Percentiles rank a stretch among this genome's conserved stretches.
Evolutionary conservation across 495 filamentous ascomycete genomes (phyloP).

Genomic region (Xylaria palmicola): DNA sequence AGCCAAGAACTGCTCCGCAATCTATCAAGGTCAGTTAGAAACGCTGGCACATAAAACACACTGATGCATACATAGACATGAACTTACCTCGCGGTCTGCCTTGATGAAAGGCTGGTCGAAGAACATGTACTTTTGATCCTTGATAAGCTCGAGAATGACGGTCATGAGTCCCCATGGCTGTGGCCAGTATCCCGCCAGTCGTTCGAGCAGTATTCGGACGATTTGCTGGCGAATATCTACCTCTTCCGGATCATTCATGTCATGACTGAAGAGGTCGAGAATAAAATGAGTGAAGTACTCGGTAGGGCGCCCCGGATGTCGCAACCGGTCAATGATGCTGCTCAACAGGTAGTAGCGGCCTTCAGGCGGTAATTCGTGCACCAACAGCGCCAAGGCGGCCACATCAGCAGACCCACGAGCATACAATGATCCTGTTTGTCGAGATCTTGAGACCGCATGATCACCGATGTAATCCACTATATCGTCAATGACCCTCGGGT

Average conservation of each 20-base stretch:
- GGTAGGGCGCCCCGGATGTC: conserved; percentile 84
- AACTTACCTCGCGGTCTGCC: conserved; percentile 73
- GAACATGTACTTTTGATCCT: conserved; percentile 85
- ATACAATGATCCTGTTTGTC: conserved; percentile 59
- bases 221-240: conserved; percentile 86
- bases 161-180: conserved; percentile 96
- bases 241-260: conserved; percentile 73
- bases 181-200: conserved; percentile 83
- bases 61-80: conserved; percentile 11
- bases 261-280: conserved; percentile 80
- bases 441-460: conserved; percentile 54
- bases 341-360: conserved; percentile 80
- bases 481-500: conserved; percentile 72
- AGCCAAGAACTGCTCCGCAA: conserved; percentile 42
- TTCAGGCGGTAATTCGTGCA: conserved; percentile 70
- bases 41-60: not conserved
- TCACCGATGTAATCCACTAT: conserved; percentile 80
- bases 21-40: conserved; percentile 27
- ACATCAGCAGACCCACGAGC: conserved; percentile 68
- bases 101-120: conserved; percentile 93
- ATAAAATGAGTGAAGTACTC: conserved; percentile 90
- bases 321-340: conserved; percentile 87
- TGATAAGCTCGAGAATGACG: conserved; percentile 83
- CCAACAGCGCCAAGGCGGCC: conserved; percentile 70
- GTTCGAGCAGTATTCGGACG: conserved; percentile 80